phyloP scores from a whole-genome alignment of 2,329 filamentous ascomycete species.

The Colletotrichum higginsianum region DNA sequence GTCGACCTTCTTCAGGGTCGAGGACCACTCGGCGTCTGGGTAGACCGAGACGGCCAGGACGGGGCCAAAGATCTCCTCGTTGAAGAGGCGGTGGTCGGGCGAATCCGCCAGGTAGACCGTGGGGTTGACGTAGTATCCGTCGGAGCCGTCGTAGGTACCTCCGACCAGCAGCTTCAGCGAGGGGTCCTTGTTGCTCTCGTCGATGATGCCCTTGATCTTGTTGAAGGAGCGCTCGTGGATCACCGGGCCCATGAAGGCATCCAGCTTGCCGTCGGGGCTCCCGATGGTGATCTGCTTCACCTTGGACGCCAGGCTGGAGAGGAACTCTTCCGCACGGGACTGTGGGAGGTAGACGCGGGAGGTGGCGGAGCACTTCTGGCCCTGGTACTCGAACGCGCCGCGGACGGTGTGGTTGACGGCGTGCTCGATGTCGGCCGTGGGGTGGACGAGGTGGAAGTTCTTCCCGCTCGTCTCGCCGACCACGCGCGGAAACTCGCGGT shows the following conservation, averaged over 20 bases:
- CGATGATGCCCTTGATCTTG: conserved; percentile 83
- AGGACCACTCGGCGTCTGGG: conserved; percentile 68
- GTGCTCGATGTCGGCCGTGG: conserved; percentile 82
- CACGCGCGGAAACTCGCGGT: conserved; percentile 87
- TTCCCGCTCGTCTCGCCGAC: conserved; percentile 94
- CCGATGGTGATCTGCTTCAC: conserved; percentile 80
- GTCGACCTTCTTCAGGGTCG: conserved; percentile 71
- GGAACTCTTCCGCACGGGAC: conserved; percentile 75
- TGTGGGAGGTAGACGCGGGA: conserved; percentile 84
- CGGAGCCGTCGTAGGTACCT: conserved; percentile 82
- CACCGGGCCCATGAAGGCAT: conserved; percentile 84
- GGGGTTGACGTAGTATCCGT: conserved; percentile 87
- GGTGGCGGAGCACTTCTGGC: conserved; percentile 91
- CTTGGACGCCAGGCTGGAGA: conserved; percentile 72
- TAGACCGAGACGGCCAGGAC: conserved; percentile 83
- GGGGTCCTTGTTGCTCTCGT: conserved; percentile 82
- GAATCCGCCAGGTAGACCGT: conserved; percentile 85
- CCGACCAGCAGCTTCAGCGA: conserved; percentile 82
- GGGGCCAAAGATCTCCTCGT: conserved; percentile 86
- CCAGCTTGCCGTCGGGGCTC: conserved; percentile 74
- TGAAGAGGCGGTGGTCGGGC: conserved; percentile 81
- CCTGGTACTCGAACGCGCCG: conserved; percentile 91
- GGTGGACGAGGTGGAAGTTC: conserved; percentile 91
- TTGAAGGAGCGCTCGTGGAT: conserved; percentile 88
- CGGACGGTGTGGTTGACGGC: conserved; percentile 87